Conservation (phyloP, 768 basidiomycete species). For the Fibroporia radiculosa region DNA sequence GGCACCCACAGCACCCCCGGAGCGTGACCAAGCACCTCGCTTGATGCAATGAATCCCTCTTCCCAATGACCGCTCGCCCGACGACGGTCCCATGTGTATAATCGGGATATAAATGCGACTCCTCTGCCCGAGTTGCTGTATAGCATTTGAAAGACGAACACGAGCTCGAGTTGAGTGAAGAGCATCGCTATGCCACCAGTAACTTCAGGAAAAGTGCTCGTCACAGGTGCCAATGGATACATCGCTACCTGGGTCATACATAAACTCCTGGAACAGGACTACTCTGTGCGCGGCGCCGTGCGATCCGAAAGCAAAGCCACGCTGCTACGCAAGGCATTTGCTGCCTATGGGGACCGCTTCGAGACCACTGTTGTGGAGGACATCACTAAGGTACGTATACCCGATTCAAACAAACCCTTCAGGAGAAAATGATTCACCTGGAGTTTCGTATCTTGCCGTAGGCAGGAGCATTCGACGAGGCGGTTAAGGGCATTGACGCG, state of each 20-base stretch:
- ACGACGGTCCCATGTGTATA: too few species aligned
- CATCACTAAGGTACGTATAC: constrained; percentile 28
- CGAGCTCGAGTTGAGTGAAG: too few species aligned
- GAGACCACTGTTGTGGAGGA: constrained; percentile 40
- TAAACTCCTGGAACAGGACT: constrained; percentile 30
- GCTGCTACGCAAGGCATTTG: constrained; percentile 31
- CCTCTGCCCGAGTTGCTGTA: too few species aligned
- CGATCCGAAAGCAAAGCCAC: constrained; percentile 34
- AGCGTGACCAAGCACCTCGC: too few species aligned
- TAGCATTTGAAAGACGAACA: too few species aligned
- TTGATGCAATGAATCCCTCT: too few species aligned
- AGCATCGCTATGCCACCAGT: constrained; percentile 16
- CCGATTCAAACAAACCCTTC: too few species aligned
- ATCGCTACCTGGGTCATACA: constrained; percentile 25
- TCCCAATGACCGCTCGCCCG: too few species aligned
- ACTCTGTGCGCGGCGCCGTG: constrained; percentile 36
- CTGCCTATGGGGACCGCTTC: constrained; percentile 27
- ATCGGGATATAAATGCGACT: too few species aligned
- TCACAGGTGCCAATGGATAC: constrained; percentile 21
- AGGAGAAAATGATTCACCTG: background rate
- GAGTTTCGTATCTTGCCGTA: constrained; percentile 16
- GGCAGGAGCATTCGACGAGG: constrained; percentile 69
- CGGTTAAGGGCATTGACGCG: constrained; percentile 64
- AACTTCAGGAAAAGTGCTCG: constrained; percentile 19
- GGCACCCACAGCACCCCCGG: too few species aligned